A percentile compares a stretch with the other conserved stretches of the same genome.
Conservation (phyloP, 2,329 filamentous ascomycete genomes). For the Aspergillus viridinutans region DNA sequence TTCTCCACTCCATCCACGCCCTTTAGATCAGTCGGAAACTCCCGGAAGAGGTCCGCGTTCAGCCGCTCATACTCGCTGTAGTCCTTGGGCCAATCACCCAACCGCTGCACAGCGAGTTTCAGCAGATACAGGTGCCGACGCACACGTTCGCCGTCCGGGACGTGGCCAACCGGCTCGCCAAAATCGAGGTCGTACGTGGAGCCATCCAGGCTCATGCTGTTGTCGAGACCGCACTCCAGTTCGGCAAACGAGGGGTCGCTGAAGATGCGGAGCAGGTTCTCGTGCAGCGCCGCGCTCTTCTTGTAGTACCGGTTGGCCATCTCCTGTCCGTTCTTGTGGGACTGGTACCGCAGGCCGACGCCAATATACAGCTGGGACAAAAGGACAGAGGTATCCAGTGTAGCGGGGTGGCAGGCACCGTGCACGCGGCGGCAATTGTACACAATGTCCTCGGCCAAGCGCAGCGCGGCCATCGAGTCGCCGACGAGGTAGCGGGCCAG, state of each 20-base stretch:
- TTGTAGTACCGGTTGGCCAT: slow-evolving; percentile 38
- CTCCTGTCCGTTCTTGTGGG: slow-evolving; percentile 27
- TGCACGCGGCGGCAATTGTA: slow-evolving; percentile 54
- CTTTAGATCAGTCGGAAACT: slow-evolving; percentile 39
- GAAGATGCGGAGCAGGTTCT: slow-evolving; percentile 35
- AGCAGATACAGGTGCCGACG: slow-evolving; percentile 36
- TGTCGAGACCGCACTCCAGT: slow-evolving; percentile 10
- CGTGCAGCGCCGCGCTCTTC: slow-evolving; percentile 34
- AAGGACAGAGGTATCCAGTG: slow-evolving; percentile 47
- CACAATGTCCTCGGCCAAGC: slow-evolving; percentile 50
- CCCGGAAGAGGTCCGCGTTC: slow-evolving; percentile 42
- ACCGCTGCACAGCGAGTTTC: slow-evolving; percentile 37
- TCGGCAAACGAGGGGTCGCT: slow-evolving; percentile 29
- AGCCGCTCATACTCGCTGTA: slow-evolving; percentile 47
- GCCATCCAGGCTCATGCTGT: slow-evolving; percentile 8
- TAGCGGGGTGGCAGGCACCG: slow-evolving; percentile 44
- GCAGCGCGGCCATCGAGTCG: slow-evolving; percentile 42
- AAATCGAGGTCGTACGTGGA: slow-evolving; percentile 7
- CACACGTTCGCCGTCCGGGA: slow-evolving; percentile 23
- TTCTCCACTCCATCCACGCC: slow-evolving; percentile 45
- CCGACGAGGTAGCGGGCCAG: slow-evolving; percentile 47
- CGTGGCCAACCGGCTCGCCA: background rate
- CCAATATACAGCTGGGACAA: slow-evolving; percentile 49
- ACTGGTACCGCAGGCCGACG: slow-evolving; percentile 32
- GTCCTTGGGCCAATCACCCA: slow-evolving; percentile 45